These are phyloP conservation scores for Scenedesmus sp. DNA, from an alignment of 163 green algal genomes.

Conservation along the genomic window DNA sequence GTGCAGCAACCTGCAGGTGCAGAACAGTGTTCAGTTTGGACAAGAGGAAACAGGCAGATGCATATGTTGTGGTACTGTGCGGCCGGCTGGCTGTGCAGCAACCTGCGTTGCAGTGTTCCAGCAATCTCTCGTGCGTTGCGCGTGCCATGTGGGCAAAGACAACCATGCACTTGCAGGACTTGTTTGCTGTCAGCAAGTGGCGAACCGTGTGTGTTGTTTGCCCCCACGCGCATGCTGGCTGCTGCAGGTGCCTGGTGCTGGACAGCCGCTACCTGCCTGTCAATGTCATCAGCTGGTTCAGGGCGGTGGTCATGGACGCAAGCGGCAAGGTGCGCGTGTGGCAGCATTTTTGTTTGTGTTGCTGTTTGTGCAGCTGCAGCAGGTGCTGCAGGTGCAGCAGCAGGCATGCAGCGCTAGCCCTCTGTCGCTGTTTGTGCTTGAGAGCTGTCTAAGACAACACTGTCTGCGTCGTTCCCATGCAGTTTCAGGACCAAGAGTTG, in stretches of 20 bases:
- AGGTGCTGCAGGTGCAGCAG: too few species aligned
- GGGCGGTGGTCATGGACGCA: conserved; percentile 69
- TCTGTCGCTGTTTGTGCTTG: too few species aligned
- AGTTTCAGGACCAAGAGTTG: not conserved
- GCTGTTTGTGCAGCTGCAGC: too few species aligned
- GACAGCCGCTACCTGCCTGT: conserved; percentile 62
- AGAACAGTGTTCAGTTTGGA: not conserved
- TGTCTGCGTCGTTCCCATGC: not conserved
- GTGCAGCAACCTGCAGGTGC: not conserved
- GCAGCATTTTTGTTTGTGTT: too few species aligned
- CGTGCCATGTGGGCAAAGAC: not conserved
- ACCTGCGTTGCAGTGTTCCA: not conserved
- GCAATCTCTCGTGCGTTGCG: not conserved
- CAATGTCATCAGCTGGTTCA: conserved; percentile 72
- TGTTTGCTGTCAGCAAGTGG: not conserved
- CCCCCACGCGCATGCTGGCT: not conserved
- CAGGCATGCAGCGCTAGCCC: too few species aligned
- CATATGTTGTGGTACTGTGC: not conserved
- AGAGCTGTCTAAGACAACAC: too few species aligned
- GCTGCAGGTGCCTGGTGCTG: conserved; percentile 34
- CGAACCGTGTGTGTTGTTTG: not conserved
- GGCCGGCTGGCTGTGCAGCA: not conserved
- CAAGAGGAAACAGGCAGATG: too few species aligned
- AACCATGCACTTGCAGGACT: not conserved
- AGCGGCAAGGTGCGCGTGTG: conserved; percentile 60